Percentiles rank a stretch among this genome's conserved stretches.
These are phyloP conservation scores for Cucumis melo DNA, from an alignment of 306 rosid genomes.

Conservation along the genomic window DNA sequence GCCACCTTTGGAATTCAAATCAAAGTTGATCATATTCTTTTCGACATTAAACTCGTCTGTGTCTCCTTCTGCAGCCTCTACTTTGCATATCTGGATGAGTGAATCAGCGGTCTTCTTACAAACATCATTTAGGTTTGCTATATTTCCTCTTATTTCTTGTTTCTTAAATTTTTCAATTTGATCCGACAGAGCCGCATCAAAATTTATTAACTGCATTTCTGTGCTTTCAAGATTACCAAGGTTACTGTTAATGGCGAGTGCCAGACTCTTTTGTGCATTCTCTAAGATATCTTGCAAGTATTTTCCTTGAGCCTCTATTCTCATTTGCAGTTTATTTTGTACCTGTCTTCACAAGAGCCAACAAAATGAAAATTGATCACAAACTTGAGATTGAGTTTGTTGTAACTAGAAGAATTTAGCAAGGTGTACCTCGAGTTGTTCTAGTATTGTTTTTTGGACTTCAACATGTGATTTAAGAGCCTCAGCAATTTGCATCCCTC, in stretches of 20 bases:
- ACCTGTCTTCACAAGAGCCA: constrained; percentile 25
- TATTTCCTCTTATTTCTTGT: constrained; percentile 35
- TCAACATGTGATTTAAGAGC: constrained; percentile 50
- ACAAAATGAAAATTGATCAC: background rate
- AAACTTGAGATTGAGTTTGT: background rate
- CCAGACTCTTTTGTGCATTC: constrained; percentile 60
- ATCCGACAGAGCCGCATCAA: constrained; percentile 51
- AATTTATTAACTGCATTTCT: constrained; percentile 44
- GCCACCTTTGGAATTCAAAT: constrained; percentile 56
- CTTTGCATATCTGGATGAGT: constrained; percentile 25
- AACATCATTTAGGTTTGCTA: constrained; percentile 18
- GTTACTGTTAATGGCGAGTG: constrained; percentile 30
- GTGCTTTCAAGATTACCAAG: constrained; percentile 34
- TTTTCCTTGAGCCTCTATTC: constrained; percentile 89
- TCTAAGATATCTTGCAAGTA: constrained; percentile 70
- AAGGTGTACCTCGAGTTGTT: constrained; percentile 67
- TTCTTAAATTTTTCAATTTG: constrained; percentile 55
- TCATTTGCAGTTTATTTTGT: constrained; percentile 60
- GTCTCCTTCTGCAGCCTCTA: constrained; percentile 18
- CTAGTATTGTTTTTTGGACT: constrained; percentile 66
- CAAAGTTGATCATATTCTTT: constrained; percentile 39
- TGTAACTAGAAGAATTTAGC: background rate
- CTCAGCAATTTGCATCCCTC: constrained; percentile 52
- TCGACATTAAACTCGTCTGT: constrained; percentile 39
- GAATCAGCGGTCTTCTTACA: constrained; percentile 20